Evolutionary conservation across 768 basidiomycete genomes (phyloP).

Genomic region (Trametes maxima): DNA sequence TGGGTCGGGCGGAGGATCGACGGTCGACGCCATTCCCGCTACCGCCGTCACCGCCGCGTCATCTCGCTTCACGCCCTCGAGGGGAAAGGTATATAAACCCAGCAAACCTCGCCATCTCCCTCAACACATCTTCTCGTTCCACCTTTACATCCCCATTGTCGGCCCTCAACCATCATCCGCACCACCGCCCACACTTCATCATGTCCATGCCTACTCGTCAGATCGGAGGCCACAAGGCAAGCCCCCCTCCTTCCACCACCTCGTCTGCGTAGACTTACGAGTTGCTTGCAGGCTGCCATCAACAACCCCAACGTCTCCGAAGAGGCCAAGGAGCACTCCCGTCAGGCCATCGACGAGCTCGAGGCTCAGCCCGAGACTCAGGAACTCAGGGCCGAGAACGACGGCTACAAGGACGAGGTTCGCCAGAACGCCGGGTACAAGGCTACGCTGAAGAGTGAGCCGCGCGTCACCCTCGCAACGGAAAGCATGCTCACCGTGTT

Average conservation of each 20-base stretch:
- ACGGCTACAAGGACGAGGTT: conserved; percentile 26
- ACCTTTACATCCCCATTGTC: no score
- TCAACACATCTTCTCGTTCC: no score
- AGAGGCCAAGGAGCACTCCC: conserved; percentile 36
- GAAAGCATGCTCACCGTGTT: background rate
- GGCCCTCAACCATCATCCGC: background rate
- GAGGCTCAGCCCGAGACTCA: conserved; percentile 22
- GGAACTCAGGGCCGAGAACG: conserved; percentile 15
- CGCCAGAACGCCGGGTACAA: conserved; percentile 34
- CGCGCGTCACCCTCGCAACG: no score
- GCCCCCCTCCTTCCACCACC: background rate
- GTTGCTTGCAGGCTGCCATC: conserved; percentile 26
- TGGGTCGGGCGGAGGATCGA: background rate
- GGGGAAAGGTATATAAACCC: background rate
- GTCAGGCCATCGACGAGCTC: conserved; percentile 29
- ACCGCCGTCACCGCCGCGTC: background rate
- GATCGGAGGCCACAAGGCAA: conserved; percentile 30
- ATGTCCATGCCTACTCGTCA: conserved; percentile 29
- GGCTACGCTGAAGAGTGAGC: conserved; percentile 32
- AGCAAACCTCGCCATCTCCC: background rate
- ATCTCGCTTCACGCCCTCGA: background rate
- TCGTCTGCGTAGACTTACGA: background rate
- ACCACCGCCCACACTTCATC: conserved; percentile 1
- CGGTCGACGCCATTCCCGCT: background rate
- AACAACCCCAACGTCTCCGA: conserved; percentile 36